Evolutionary conservation across 2,329 filamentous ascomycete species (phyloP).

Genomic region (Xylaria sp.): DNA sequence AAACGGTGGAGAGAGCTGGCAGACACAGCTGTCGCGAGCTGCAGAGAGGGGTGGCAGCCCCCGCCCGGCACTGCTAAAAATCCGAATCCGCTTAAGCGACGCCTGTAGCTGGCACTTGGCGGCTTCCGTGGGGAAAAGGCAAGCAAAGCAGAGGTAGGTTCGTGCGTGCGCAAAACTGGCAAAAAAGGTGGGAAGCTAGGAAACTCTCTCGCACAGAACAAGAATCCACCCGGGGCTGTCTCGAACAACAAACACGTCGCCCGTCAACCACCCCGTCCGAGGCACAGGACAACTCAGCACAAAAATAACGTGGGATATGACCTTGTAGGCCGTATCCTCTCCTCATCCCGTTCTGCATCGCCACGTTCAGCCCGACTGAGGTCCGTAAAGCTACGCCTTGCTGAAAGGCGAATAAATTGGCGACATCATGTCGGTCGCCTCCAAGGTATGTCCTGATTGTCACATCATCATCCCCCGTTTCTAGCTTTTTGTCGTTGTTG

Average conservation of each 20-base stretch:
- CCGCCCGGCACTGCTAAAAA: constrained; percentile 21
- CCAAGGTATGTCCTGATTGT: constrained; percentile 60
- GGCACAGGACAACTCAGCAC: constrained; percentile 26
- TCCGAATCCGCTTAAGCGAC: constrained; percentile 33
- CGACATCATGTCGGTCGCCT: constrained; percentile 71
- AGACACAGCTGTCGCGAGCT: neutral
- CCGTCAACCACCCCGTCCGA: constrained; percentile 33
- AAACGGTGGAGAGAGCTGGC: constrained; percentile 22
- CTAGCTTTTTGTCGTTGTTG: neutral
- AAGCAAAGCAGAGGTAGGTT: constrained; percentile 12
- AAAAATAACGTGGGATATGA: constrained; percentile 48
- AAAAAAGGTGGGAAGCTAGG: constrained; percentile 28
- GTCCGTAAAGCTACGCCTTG: constrained; percentile 56
- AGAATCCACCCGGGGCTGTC: constrained; percentile 24
- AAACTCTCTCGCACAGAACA: constrained; percentile 19
- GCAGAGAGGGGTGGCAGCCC: neutral
- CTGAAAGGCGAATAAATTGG: constrained; percentile 63
- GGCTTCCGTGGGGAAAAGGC: neutral
- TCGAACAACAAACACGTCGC: constrained; percentile 31
- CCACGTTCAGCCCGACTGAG: constrained; percentile 47
- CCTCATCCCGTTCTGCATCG: constrained; percentile 39
- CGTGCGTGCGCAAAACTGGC: constrained; percentile 33
- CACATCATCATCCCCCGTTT: neutral
- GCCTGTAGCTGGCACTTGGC: constrained; percentile 1
- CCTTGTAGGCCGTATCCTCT: constrained; percentile 52